Conservation (phyloP, 805 yeast species). For the Myxozyma udenii region DNA sequence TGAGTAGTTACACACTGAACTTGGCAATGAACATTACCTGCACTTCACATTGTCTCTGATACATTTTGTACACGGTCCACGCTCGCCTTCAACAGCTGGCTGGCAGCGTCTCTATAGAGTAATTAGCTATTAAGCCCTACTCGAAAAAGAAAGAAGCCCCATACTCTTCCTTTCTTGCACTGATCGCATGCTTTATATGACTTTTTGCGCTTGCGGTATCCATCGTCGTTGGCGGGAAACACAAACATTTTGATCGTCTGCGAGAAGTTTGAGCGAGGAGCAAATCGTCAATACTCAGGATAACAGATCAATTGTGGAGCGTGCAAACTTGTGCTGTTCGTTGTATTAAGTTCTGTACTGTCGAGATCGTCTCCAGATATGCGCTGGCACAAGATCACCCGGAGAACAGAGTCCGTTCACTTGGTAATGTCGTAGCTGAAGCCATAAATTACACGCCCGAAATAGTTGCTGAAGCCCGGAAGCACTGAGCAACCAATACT, state of each 20-base stretch:
- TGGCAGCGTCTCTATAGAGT: conserved; percentile 19
- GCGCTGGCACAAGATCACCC: no score
- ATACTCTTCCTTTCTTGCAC: conserved; percentile 24
- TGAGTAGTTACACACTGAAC: no score
- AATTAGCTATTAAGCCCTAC: no score
- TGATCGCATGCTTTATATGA: conserved; percentile 28
- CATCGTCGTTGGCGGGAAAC: conserved; percentile 28
- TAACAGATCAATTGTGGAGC: no score
- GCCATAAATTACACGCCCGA: no score
- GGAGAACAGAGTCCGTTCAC: no score
- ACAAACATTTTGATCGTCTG: conserved; percentile 19
- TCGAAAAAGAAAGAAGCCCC: neutral
- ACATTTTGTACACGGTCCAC: conserved; percentile 21
- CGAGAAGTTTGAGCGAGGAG: neutral
- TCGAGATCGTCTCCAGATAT: no score
- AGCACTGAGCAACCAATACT: no score
- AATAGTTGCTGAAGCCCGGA: no score
- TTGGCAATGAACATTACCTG: conserved; percentile 22
- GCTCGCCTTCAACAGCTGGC: conserved; percentile 7
- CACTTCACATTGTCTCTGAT: conserved; percentile 15
- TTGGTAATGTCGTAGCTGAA: no score
- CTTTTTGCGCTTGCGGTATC: conserved; percentile 24
- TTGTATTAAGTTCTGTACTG: no score
- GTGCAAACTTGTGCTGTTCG: no score
- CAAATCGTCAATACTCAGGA: neutral